phyloP scores from a whole-genome alignment of 129 eudicot genomes.

The Flaveria ramosissima region DNA sequence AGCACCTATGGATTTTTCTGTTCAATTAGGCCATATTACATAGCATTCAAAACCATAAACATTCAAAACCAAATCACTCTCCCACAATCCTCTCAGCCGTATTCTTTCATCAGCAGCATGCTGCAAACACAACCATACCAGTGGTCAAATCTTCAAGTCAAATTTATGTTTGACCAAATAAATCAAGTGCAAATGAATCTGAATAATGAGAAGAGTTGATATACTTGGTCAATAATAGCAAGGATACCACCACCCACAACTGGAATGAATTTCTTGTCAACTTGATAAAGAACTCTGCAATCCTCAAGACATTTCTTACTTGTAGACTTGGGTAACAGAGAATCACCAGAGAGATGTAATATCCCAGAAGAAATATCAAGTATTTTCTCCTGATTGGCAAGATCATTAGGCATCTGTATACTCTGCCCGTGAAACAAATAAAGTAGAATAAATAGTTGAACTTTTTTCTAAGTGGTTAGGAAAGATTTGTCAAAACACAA shows the following conservation, averaged over 20 bases:
- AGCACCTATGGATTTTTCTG: slow-evolving; percentile 56
- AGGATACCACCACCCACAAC: slow-evolving; percentile 71
- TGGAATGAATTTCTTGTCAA: slow-evolving; percentile 90
- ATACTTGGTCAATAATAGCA: slow-evolving; percentile 92
- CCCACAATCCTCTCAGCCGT: slow-evolving; percentile 88
- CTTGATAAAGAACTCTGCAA: slow-evolving; percentile 86
- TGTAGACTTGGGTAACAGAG: slow-evolving; percentile 72
- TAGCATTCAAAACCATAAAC: slow-evolving; percentile 21
- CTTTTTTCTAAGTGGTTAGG: background rate
- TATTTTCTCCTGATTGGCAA: slow-evolving; percentile 41
- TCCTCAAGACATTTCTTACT: slow-evolving; percentile 59
- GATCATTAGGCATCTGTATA: slow-evolving; percentile 26
- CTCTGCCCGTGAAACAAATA: slow-evolving; percentile 44
- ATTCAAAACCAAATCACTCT: too few relatives aligned
- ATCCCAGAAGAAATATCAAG: slow-evolving; percentile 73
- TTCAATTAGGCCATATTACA: slow-evolving; percentile 20
- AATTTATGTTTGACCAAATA: slow-evolving; percentile 9
- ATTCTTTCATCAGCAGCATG: slow-evolving; percentile 99
- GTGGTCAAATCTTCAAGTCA: slow-evolving; percentile 9
- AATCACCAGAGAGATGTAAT: slow-evolving; percentile 68
- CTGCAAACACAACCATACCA: slow-evolving; percentile 47
- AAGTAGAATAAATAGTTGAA: background rate
- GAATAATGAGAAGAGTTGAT: slow-evolving; percentile 7
- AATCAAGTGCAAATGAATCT: slow-evolving; percentile 22
- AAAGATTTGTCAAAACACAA: slow-evolving; percentile 21